A percentile compares a stretch with the other conserved stretches of the same genome.
Conservation (phyloP, 495 filamentous ascomycete species). For the Oidiodendron maius region DNA sequence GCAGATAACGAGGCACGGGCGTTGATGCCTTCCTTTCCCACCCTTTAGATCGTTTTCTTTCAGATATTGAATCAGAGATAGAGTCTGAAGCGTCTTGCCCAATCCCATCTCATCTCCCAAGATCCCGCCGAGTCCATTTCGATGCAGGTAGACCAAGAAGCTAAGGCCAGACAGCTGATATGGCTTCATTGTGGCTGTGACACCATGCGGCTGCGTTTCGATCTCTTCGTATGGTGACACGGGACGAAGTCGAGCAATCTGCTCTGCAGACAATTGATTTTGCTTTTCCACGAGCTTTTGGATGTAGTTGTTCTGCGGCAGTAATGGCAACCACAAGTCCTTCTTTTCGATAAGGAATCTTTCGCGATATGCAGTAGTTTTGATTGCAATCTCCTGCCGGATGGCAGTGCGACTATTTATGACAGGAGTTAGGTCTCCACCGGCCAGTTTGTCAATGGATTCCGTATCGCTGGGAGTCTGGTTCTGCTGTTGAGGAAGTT, state of each 20-base stretch:
- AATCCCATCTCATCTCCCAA: constrained; percentile 85
- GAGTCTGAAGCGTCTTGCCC: constrained; percentile 87
- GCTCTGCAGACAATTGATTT: constrained; percentile 8
- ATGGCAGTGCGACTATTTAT: constrained; percentile 32
- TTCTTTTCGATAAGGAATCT: constrained; percentile 46
- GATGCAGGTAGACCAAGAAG: constrained; percentile 52
- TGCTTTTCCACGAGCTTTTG: constrained; percentile 33
- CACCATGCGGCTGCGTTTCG: constrained; percentile 39
- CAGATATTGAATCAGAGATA: constrained; percentile 69
- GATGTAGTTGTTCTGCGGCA: constrained; percentile 49
- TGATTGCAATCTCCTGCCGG: constrained; percentile 38
- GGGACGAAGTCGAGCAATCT: constrained; percentile 15
- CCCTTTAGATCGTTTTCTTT: constrained; percentile 51
- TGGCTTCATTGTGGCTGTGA: constrained; percentile 52
- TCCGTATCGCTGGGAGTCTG: constrained; percentile 6
- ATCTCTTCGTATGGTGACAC: constrained; percentile 39
- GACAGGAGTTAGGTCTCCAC: constrained; percentile 14
- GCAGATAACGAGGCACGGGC: constrained; percentile 59
- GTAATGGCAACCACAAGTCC: constrained; percentile 45
- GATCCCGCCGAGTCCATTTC: constrained; percentile 29
- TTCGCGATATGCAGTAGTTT: constrained; percentile 39
- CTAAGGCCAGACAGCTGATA: constrained; percentile 59
- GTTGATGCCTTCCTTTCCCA: constrained; percentile 27
- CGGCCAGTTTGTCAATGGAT: constrained; percentile 4
- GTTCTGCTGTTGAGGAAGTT: neutral